Base-by-base conservation (phyloP, 2,329 filamentous ascomycete genomes). In the Diplodia scrobiculata region DNA sequence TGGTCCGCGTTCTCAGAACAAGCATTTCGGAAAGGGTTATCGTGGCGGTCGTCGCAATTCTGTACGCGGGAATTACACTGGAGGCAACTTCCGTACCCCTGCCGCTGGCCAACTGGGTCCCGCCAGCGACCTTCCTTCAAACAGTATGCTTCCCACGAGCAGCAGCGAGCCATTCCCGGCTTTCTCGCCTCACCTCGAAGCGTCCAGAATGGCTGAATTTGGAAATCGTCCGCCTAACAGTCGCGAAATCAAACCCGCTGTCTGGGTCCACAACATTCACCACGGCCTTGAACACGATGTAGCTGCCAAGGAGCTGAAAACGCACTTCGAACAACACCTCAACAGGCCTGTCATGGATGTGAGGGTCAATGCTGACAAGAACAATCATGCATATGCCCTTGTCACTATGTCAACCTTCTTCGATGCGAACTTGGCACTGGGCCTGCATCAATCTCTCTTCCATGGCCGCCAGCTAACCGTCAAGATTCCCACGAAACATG, bases 151-250 rank as follows among this genome's bases (percentile, higher is more conserved):
- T 13, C 29, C 45, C 11, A 3, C 13, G 3, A 11, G 11, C 25
- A 53, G 29, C 32, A 66, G 13, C 1, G 64, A 66, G 34, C 64
- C 64, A 1, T 66, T 66, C 32, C 64, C 64, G 21, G 19, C 53
- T 9, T 66, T 59, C 53, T 29, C 13, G 13, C 45, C 41, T n/a
- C 7, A 3, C 3, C 14, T 11, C 19, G 60, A 63, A 21, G 21
- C 21, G 7, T 19, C 17, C 21, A 29, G 17, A 13, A 45, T 4
- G 32, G 7, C 19, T 29, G 19, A 11, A 2, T 13, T 17, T 21
- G 9, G 32, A 17, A 27, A 34, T n/a, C 13, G 6, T 3, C 21
- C 10, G 2, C 50, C 21, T n/a, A 21, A 45, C 7, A 41, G 29
- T 13, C 21, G 32, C 6, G 41, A 32, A n/a, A 17, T 60, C 5